phyloP scores from a whole-genome alignment of 2,329 filamentous ascomycete species.

The Nemania sp. region DNA sequence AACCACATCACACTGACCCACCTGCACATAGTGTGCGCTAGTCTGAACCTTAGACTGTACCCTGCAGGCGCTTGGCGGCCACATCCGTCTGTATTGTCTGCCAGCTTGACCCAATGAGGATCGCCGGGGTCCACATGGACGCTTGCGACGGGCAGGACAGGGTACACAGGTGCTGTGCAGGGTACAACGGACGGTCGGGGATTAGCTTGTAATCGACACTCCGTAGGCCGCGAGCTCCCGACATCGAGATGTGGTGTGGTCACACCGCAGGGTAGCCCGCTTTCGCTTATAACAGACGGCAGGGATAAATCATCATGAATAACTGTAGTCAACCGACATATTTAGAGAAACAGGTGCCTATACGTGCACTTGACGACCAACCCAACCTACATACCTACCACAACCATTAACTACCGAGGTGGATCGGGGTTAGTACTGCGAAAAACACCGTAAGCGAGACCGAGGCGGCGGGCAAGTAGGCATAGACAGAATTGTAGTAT shows the following conservation, averaged over 20 bases:
- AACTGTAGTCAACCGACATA: background rate
- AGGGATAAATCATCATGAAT: background rate
- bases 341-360: background rate
- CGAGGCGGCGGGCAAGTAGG: background rate
- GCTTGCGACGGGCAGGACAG: background rate
- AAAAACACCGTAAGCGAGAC: background rate
- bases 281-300: constrained; percentile 2
- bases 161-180: background rate
- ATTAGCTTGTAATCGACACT: constrained; percentile 3
- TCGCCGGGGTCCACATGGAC: constrained; percentile 9
- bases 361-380: background rate
- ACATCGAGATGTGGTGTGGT: constrained; percentile 14
- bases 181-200: background rate
- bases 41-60: background rate
- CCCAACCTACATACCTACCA: background rate
- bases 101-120: constrained; percentile 15
- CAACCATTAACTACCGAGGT: background rate
- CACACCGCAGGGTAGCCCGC: constrained; percentile 19
- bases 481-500: background rate
- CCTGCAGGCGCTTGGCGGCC: constrained; percentile 34
- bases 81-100: constrained; percentile 22
- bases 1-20: constrained; percentile 37
- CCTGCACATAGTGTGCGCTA: background rate
- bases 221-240: constrained; percentile 14
- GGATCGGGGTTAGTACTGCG: background rate